Conservation (phyloP, 73 alveolate species). For the Blepharisma japonicum region DNA sequence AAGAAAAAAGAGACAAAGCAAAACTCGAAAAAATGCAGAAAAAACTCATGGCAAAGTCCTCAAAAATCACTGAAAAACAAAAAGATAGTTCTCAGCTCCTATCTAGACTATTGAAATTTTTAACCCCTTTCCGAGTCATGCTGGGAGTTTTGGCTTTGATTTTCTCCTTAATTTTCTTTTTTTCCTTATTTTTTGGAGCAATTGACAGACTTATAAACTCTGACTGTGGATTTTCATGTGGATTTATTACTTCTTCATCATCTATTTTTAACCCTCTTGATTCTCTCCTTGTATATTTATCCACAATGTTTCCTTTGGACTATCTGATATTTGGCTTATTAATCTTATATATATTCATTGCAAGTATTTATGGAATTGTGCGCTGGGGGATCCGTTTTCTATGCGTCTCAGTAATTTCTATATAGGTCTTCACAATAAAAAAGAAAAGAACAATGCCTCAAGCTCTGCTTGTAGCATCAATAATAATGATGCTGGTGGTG, state of each 20-base stretch:
- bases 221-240: conserved; percentile 64
- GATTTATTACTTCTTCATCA: conserved; percentile 40
- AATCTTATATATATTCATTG: conserved; percentile 36
- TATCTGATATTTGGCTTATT: conserved; percentile 37
- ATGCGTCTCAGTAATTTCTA: conserved; percentile 26
- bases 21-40: conserved; percentile 50
- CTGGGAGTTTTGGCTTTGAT: conserved; percentile 47
- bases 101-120: conserved; percentile 32
- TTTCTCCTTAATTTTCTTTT: conserved; percentile 29
- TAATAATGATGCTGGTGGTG: conserved; percentile 53
- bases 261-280: conserved; percentile 51
- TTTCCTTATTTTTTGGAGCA: conserved; percentile 34
- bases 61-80: conserved; percentile 28
- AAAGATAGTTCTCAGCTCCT: conserved; percentile 25
- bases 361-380: conserved; percentile 53
- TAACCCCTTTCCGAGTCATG: conserved; percentile 61
- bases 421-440: conserved; percentile 47
- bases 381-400: conserved; percentile 48
- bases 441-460: conserved; percentile 56
- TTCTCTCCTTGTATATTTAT: conserved; percentile 39
- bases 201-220: conserved; percentile 48
- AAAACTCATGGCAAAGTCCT: not conserved
- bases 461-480: conserved; percentile 50
- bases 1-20: conserved; percentile 37
- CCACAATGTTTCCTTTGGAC: conserved; percentile 52